Evolutionary conservation across 345 rosid genomes (phyloP), one percentile per base, ranked within the genome.

Genomic region (Aegle marmelos): DNA sequence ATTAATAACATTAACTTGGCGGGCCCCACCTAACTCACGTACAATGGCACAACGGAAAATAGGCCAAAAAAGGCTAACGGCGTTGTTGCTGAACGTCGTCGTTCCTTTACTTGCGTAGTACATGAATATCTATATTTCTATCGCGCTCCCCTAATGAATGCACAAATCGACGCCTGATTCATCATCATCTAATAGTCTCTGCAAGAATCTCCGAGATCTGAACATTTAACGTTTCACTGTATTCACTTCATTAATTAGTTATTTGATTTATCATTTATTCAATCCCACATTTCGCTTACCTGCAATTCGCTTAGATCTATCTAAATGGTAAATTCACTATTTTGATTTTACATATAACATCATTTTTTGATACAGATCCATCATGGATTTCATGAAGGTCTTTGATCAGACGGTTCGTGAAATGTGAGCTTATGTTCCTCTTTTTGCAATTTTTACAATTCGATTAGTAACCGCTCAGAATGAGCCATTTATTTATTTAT

Each of bases 341-440:
- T 75, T 70, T 34, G 16, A 69, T 13, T 45, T 28, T 28, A 2
- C 27, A 30, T 71, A 36, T 34, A 28, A 61, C n/a, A 7, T 53
- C 0, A 7, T 66, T 5, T 37, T 57, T 8, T 72, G 31, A 0
- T 45, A 45, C 83, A 81, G 84, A 83, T 88, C 85, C 79, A 41
- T 79, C 87, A 96, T 94, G 99, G 99, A 96, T 94, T 90, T 96
- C 92, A 91, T 94, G 93, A 96, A 96, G 93, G 99, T 88, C 45
- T 76, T 96, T 86, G 99, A 96, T 84, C 98, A 96, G 83, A 91
- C 99, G 14, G 97, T 96, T 82, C 97, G 99, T 58, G 99, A 96
- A 87, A 96, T 96, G 99, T 96, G 76, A 63, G 95, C 63, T 78
- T 81, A 54, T 72, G 54, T 70, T 76, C 64, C 71, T 76, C 31